Evolutionary conservation across 148 eudicot species (phyloP).

Genomic region (Persicaria tinctoria): DNA sequence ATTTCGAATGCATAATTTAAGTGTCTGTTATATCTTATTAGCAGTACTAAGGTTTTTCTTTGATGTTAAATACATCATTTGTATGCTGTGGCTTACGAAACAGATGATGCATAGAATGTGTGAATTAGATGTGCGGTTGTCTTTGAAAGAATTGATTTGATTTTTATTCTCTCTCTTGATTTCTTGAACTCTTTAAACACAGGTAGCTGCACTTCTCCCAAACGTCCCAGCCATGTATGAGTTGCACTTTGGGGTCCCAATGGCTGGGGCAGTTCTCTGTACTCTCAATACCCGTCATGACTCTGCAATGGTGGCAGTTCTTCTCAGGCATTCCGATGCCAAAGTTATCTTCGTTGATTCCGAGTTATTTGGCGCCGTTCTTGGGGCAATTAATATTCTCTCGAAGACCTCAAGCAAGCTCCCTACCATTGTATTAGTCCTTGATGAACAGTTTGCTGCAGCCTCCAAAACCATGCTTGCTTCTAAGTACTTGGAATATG

Average conservation of each 20-base stretch:
- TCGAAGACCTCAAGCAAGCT: slow-evolving; percentile 25
- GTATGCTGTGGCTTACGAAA: neutral
- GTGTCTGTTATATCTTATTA: neutral
- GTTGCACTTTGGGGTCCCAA: slow-evolving; percentile 70
- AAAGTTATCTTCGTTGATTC: slow-evolving; percentile 51
- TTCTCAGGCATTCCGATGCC: slow-evolving; percentile 54
- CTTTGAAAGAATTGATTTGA: neutral
- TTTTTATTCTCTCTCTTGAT: neutral
- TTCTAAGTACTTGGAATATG: slow-evolving; percentile 33
- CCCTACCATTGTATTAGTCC: slow-evolving; percentile 41
- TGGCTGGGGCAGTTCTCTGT: slow-evolving; percentile 68
- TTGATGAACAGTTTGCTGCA: slow-evolving; percentile 16
- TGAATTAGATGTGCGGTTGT: neutral
- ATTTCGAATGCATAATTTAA: neutral
- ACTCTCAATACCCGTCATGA: slow-evolving; percentile 62
- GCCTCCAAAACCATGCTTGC: neutral
- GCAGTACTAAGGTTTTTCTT: neutral
- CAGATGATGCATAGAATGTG: neutral
- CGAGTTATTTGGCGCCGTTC: slow-evolving; percentile 33
- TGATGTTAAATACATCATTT: neutral
- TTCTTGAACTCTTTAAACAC: neutral
- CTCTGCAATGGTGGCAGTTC: slow-evolving; percentile 48
- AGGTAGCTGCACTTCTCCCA: slow-evolving; percentile 65
- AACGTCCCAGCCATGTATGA: slow-evolving; percentile 70
- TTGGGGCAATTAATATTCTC: slow-evolving; percentile 42